phyloP scores from a whole-genome alignment of 768 basidiomycete genomes.

The Scleroderma bovista region DNA sequence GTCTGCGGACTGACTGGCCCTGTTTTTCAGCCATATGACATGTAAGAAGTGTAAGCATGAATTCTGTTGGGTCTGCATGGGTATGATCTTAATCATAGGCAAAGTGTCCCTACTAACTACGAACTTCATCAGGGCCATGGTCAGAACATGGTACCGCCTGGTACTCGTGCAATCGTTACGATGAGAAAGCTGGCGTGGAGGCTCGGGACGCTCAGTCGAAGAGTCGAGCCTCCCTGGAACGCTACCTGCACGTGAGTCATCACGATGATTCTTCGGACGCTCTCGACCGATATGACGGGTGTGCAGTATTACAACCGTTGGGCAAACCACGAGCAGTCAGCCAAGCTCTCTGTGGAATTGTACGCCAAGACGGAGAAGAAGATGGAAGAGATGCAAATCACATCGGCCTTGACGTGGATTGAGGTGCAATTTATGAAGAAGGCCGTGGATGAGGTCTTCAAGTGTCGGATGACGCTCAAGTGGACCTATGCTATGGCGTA shows the following conservation, averaged over 20 bases:
- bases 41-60: constrained; percentile 99
- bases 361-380: constrained; percentile 98
- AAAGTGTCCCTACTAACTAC: constrained; percentile 2
- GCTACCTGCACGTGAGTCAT: constrained; percentile 85
- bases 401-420: constrained; percentile 92
- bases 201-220: constrained; percentile 89
- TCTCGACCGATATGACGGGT: constrained; percentile 1
- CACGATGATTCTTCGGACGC: neutral
- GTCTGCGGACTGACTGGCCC: constrained; percentile 7
- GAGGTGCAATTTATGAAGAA: constrained; percentile 99
- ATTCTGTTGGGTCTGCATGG: constrained; percentile 99
- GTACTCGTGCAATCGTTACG: constrained; percentile 98
- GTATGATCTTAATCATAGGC: constrained; percentile 34
- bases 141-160: constrained; percentile 93
- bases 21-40: constrained; percentile 84
- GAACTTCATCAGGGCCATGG: constrained; percentile 71
- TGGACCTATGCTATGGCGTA: constrained; percentile 99
- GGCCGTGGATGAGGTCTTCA: constrained; percentile 87
- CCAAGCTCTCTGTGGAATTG: constrained; percentile 88
- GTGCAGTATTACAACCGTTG: constrained; percentile 97
- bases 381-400: constrained; percentile 99
- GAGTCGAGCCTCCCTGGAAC: constrained; percentile 85
- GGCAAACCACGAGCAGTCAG: constrained; percentile 99
- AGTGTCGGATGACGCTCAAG: constrained; percentile 92
- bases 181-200: constrained; percentile 84